Evolutionary conservation across 2,329 filamentous ascomycete genomes (phyloP), one percentile per base, ranked within the genome.

Genomic region (Aspergillus brasiliensis): DNA sequence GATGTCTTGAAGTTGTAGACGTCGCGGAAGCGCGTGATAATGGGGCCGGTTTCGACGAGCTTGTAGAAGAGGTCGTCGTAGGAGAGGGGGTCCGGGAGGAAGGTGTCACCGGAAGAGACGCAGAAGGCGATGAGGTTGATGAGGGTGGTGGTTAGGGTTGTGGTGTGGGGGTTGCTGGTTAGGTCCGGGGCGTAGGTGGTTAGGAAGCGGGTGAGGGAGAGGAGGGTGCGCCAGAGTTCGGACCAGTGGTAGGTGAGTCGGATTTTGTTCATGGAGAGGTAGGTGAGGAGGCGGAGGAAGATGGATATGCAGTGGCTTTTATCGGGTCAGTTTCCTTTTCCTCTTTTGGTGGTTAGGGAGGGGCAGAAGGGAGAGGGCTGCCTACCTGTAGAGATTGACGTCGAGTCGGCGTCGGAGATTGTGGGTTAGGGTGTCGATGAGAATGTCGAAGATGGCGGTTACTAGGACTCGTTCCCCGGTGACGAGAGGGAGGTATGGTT

Each of bases 61-160:
- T 99, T 99, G 85, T 99, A 99, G 79, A 99, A 98, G 0, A 99
- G 83, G 71, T 99, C 95, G 69, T 99, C 95, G 75, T 98, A 98
- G 1, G 91, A 88, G 17, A 90, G 86, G 0, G 92, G 88, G 28
- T 91, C 91, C 0, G 94, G 95, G 7, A 99, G 83, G 77, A 99
- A 98, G 2, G 90, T 88, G 74, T 98, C 95, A 6, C 95, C 95
- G 2, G 88, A 86, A 1, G 91, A 95, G 7, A 99, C 82, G 2
- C 91, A 91, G 40, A 97, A 84, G 1, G 91, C 91, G 40, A 97
- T 82, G 5, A 97, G 81, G 70, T 95, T 92, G 54, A 95, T 88
- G 1, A 97, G 84, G 34, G 88, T 84, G 67, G 90, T 88, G 15
- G 96, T 85, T 25, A 98, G 83, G 10, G 84, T 86, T 46, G 88